Evolutionary conservation across 2,329 filamentous ascomycete genomes (phyloP), one percentile per base, ranked within the genome.

Genomic region (Chaetomium sp.): DNA sequence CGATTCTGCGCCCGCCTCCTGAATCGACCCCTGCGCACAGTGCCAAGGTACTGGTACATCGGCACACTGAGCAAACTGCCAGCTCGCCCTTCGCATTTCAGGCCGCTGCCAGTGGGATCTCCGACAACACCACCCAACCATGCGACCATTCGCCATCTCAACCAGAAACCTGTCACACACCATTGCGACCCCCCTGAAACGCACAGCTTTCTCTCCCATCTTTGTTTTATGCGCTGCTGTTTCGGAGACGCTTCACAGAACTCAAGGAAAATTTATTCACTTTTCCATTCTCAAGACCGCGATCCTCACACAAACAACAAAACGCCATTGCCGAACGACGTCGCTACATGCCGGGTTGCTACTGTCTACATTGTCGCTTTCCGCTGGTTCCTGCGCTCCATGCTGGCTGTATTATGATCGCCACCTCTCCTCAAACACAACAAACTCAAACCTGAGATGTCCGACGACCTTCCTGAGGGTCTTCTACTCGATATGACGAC

Each of bases 31-130:
- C 61, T 69, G 65, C 49, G 9, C 60, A 65, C 31, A 45, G 25
- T 23, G 21, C 27, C 55, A 3, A 68, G 33, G 70, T 71, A 71
- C 68, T 57, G 57, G 69, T 71, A 71, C 70, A 42, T 67, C 35
- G 23, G 51, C 25, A 13, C 55, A 42, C 56, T 47, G 31, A 63
- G 50, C 63, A 65, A 63, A 63, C 63, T 47, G 50, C 54, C 56
- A 60, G 21, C 58, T 49, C 38, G 55, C 45, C 45, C 27, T 45
- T 59, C 35, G 57, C 53, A 60, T 53, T 53, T 35, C 62, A 33
- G 60, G 42, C 38, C 29, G 58, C 66, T 42, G 42, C 38, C 29
- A 56, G 64, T 42, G 16, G 29, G 55, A 61, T 57, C 42, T 56
- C 50, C 50, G 56, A 55, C 51, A 55, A 19, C 58, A 53, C 31